Evolutionary conservation across 2,329 filamentous ascomycete species (phyloP), one percentile per base, ranked within the genome.

Genomic region (Podosphaera fusca): DNA sequence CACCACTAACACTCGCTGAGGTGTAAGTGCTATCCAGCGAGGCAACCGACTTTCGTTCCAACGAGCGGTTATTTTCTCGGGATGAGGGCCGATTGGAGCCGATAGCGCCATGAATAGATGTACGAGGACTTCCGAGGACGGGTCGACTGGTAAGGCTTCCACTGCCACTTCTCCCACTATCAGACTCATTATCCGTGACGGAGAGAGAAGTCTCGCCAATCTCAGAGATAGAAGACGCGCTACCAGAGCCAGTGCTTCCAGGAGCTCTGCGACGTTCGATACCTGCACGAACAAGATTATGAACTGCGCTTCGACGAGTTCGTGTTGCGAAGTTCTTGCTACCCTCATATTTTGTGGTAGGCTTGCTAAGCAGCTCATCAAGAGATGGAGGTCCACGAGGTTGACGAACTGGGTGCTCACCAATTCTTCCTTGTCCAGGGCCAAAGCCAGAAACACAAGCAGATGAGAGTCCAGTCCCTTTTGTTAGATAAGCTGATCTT

Each of bases 311-410:
- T 61, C 90, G 87, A 59, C 92, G 87, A 66, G 94, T 89, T 60
- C 92, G 88, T 57, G 88, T 82, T 9, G 85, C 85, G 71, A 98
- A 98, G 74, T 98, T 98, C 79, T 95, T 83, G 80, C 90, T 95
- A 31, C 90, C 92, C 69, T 96, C 90, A 61, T 90, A 80, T 72
- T 88, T 95, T 63, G 87, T 82, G 7, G 90, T 96, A 1, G 92
- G 92, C 71, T 89, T 92, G 29, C 83, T 78, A 66, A 84, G 80
- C 59, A 98, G 80, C 72, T 98, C 92, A 63, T 98, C 92, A 55
- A 96, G 77, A 12, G 86, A 81, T 12, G 92, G 92, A 31, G 92
- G 92, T 4, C 89, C 89, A 61, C 88, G 87, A 56, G 92, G 92
- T 71, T 98, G 92, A 59, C 92, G 88, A 56, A 87, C 73, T 7